Percentiles rank a stretch among this genome's conserved stretches.
Conservation (phyloP, 768 basidiomycete genomes). For the Auricularia cornea region DNA sequence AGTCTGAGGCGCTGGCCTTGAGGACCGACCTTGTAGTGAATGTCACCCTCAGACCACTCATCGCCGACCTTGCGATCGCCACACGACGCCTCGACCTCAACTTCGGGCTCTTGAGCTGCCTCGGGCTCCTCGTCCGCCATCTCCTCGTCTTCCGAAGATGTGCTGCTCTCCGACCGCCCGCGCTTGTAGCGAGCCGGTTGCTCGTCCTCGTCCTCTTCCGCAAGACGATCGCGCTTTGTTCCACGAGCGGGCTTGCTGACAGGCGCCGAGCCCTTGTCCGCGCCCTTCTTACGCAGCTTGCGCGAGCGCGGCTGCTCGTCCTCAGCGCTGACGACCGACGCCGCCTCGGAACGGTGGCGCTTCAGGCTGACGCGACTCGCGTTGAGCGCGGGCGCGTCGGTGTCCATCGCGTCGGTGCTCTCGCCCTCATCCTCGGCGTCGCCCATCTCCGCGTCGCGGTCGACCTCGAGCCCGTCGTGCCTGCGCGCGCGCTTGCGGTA, state of each 20-base stretch:
- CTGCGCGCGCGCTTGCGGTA: constrained; percentile 30
- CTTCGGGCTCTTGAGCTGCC: constrained; percentile 30
- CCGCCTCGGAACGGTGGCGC: constrained; percentile 67
- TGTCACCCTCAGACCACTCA: constrained; percentile 65
- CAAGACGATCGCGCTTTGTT: background rate
- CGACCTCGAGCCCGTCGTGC: constrained; percentile 45
- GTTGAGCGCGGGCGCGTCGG: constrained; percentile 30
- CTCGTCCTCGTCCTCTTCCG: background rate
- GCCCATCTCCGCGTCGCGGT: constrained; percentile 43
- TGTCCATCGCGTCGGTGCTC: constrained; percentile 36
- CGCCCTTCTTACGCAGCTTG: background rate
- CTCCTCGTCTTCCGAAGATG: background rate
- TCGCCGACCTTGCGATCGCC: constrained; percentile 59
- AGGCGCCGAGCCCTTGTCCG: background rate
- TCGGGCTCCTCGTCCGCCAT: background rate
- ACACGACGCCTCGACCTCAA: constrained; percentile 44
- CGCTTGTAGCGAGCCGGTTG: background rate
- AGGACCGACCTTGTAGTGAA: constrained; percentile 60
- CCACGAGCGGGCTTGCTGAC: background rate
- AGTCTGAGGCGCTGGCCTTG: constrained; percentile 64
- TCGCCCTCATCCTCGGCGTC: constrained; percentile 30
- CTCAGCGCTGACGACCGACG: constrained; percentile 61
- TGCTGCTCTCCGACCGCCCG: background rate
- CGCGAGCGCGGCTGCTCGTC: constrained; percentile 25
- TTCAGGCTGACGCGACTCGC: constrained; percentile 51